Conservation (phyloP, 768 basidiomycete species). For the Panus rudis region DNA sequence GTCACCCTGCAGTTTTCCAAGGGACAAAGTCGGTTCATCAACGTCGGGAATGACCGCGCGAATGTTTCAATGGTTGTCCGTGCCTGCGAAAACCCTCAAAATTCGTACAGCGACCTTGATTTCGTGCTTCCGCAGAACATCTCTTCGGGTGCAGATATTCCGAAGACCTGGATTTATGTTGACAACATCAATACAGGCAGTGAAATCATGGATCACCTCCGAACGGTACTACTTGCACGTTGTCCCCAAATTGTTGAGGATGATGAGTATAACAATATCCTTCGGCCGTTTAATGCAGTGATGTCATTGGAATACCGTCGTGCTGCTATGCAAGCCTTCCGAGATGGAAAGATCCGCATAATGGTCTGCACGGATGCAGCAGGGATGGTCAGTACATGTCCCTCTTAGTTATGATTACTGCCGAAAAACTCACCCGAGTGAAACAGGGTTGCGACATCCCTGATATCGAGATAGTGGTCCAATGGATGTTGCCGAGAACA, state of each 20-base stretch:
- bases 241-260: neutral
- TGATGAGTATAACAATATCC: constrained; percentile 2
- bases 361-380: constrained; percentile 32
- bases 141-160: constrained; percentile 13
- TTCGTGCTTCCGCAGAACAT: constrained; percentile 22
- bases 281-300: constrained; percentile 24
- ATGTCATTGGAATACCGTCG: constrained; percentile 16
- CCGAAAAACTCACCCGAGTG: neutral
- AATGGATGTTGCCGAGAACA: constrained; percentile 15
- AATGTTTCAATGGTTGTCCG: constrained; percentile 31
- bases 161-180: constrained; percentile 24
- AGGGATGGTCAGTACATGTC: constrained; percentile 29
- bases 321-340: constrained; percentile 22
- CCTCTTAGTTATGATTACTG: neutral
- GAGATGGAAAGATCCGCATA: constrained; percentile 18
- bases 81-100: constrained; percentile 26
- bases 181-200: constrained; percentile 21
- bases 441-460: constrained; percentile 16
- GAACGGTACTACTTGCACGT: constrained; percentile 7
- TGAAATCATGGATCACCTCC: constrained; percentile 22
- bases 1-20: constrained; percentile 21
- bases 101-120: constrained; percentile 26
- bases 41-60: constrained; percentile 27
- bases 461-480: constrained; percentile 16
- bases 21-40: constrained; percentile 13